Base-by-base conservation (phyloP, 1,284 basidiomycete genomes). In the Apiotrichum gamsii region DNA sequence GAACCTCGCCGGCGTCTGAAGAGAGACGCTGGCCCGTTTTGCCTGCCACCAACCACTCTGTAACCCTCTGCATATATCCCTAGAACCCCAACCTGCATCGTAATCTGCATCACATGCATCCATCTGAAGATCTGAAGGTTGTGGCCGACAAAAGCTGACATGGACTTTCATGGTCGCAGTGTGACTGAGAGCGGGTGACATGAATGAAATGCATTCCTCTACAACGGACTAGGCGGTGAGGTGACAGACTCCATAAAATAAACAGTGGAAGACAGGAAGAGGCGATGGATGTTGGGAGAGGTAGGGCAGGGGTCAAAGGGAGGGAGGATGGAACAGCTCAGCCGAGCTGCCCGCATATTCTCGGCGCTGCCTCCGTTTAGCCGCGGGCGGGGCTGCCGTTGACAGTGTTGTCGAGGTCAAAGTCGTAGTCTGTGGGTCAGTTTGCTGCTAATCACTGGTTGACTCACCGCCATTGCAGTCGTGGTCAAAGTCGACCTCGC, bases 401-500 rank as follows among this genome's bases (percentile, higher is more conserved):
- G 2, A 13, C 13, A 8, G 43, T 24, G 13, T 46, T 35, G 33
- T 47, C 46, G 21, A 18, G 9, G 21, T 43, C 33, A 18, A 32
- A 47, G 28, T 42, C 32, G 33, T 43, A 49, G 32, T 49, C 39
- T 40, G 29, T n/a, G 3, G 5, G 39, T 40, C 30, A 40, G 39
- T 20, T n/a, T 28, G 16, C 5, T 15, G 5, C 4, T n/a, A 5
- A 16, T 3, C 11, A n/a, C 6, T 8, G 18, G 14, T 15, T 9
- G 9, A 20, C 33, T 20, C 33, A 43, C 34, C 51, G 3, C 44
- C 40, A 18, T 41, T 44, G 58, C 72, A 67, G 21, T 64, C 65
- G 36, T 61, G 53, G 4, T 47, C 62, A 50, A 61, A 74, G 45
- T 74, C 65, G 14, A 68, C 72, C 52, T 77, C 74, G 4, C 61